Evolutionary conservation across 2,329 filamentous ascomycete genomes (phyloP), one percentile per base, ranked within the genome.

Genomic region (Lojkania enalia): DNA sequence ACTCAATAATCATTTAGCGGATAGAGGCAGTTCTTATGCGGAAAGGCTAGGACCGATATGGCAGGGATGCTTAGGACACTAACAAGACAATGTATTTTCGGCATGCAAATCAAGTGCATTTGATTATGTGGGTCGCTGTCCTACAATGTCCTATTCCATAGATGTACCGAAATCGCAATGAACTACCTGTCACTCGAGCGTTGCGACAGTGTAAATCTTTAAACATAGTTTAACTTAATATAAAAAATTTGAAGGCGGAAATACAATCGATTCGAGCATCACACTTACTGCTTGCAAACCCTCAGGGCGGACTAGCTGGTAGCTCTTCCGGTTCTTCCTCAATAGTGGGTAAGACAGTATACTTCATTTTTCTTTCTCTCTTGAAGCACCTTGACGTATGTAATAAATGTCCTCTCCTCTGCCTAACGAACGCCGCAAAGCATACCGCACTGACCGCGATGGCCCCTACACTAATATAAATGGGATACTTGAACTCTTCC

Each of bases 401-500:
- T 20, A 85, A 57, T 20, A 85, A 67, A 69, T 87, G 84, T 0
- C 84, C 84, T 37, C 83, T 71, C 51, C 79, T 74, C 36, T 70
- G 69, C 15, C 82, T 71, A 6, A 86, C 78, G 60, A 82, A 86
- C 0, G 64, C 61, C 0, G 82, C 75, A 58, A 84, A 86, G 20
- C 78, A 70, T 0, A 67, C 66, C 0, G 75, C 75, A 0, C 80
- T 77, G 0, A 66, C 36, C 2, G 67, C 72, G 0, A 85, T 75
- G 0, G 83, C 80, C 0, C 58, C 70, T 2, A 78, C 74, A 43
- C 81, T 86, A 35, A 88, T 75, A 5, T 79, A 63, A 0, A 81
- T 78, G 0, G 86, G 85, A 60, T 79, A 84, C 43, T 73, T 73
- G 61, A 90, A 90, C 55, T 87, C 77, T 3, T 78, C 74, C 0